Base-by-base conservation (phyloP, 2,329 filamentous ascomycete species). In the Penicillium carneum region DNA sequence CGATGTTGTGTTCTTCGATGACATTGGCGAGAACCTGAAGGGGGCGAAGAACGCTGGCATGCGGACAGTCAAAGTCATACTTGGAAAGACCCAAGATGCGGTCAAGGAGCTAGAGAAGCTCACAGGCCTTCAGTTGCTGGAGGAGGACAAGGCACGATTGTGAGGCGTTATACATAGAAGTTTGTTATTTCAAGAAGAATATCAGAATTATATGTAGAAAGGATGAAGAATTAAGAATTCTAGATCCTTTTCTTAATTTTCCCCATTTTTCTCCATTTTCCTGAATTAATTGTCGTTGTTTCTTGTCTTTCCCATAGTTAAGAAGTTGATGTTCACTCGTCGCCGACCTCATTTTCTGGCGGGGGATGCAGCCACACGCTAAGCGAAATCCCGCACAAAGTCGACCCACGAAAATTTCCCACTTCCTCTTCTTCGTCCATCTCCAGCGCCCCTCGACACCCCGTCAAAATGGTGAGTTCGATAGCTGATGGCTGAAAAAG, bases 21-120 rank as follows among this genome's bases (percentile, higher is more conserved):
- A 97, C 71, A 97, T 99, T 75, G 95, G 95, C 1, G 88, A 93
- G 77, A 99, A 99, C 75, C 77, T 98, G 60, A 95, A 93, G 81
- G 89, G 85, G 46, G 95, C 88, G 0, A 90, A 84, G 77, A 84
- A 84, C 50, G 81, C 88, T 23, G 94, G 94, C 0, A 89, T 98
- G 76, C 79, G 84, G 58, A 98, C 94, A 0, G 85, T 98, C 66
- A 97, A 94, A 78, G 95, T 98, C 1, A 82, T 86, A 9, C 79
- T 98, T 31, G 93, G 93, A 1, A 87, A 84, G 75, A 87, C 90
- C 1, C 90, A 86, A 73, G 88, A 93, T 74, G 93, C 94, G 0
- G 93, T 98, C 0, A 88, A 86, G 67, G 87, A 93, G 76, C 79
- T 98, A 60, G 94, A 98, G 79, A 80, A 78, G 57, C 79, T 91